phyloP scores from a whole-genome alignment of 148 eudicot genomes.

The Heliosperma pusillum region DNA sequence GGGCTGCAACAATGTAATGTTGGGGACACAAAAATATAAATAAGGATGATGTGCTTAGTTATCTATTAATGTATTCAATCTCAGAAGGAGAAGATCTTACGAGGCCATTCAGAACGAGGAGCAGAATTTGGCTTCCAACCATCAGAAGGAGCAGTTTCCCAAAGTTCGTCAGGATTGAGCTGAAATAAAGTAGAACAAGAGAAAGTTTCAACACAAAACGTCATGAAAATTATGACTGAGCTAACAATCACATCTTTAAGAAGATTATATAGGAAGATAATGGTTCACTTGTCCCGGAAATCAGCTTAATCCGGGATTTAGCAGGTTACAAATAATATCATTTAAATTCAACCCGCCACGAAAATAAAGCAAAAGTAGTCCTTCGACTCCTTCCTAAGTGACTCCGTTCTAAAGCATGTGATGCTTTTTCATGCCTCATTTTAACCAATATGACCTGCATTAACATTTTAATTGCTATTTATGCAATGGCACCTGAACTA shows the following conservation, averaged over 20 bases:
- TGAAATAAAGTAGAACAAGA: slow-evolving; percentile 17
- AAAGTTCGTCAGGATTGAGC: slow-evolving; percentile 55
- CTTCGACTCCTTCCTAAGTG: neutral
- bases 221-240: neutral
- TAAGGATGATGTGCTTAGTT: neutral
- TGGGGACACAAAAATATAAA: slow-evolving; percentile 2
- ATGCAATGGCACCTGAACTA: neutral
- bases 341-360: neutral
- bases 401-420: neutral
- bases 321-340: neutral
- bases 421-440: neutral
- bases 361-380: neutral
- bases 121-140: slow-evolving; percentile 92
- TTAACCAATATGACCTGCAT: no score
- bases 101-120: slow-evolving; percentile 85
- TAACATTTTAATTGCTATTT: no score
- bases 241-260: neutral
- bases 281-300: neutral
- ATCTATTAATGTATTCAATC: slow-evolving; percentile 2
- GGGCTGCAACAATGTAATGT: slow-evolving; percentile 53
- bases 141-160: slow-evolving; percentile 73
- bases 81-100: slow-evolving; percentile 34
- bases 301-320: slow-evolving; percentile 8
- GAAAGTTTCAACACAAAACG: neutral
- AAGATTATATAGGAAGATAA: neutral